Evolutionary conservation across 495 filamentous ascomycete species (phyloP).

Genomic region (Entonaema liquescens): DNA sequence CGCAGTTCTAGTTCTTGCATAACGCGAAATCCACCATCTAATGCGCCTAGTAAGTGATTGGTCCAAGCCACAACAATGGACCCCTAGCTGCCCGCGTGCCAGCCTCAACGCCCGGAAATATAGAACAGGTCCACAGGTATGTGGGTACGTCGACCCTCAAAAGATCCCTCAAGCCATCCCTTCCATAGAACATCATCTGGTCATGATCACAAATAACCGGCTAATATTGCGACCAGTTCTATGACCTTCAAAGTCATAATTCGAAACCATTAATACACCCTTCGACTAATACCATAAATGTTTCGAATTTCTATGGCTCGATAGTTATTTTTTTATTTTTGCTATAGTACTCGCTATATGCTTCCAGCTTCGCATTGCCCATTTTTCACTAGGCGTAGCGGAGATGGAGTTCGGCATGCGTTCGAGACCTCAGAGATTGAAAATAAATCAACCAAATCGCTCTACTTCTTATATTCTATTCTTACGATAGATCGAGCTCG

Average conservation of each 20-base stretch:
- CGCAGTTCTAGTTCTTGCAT: constrained; percentile 14
- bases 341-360: constrained; percentile 8
- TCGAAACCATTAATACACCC: not conserved
- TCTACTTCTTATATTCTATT: constrained; percentile 4
- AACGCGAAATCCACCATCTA: not conserved
- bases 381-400: constrained; percentile 21
- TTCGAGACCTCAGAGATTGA: constrained; percentile 45
- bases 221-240: not conserved
- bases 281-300: no score
- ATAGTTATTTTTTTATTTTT: constrained; percentile 8
- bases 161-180: constrained; percentile 17
- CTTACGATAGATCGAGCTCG: constrained; percentile 19
- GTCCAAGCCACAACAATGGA: constrained; percentile 18
- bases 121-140: not conserved
- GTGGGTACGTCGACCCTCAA: constrained; percentile 5
- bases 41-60: constrained; percentile 16
- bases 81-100: constrained; percentile 14
- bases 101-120: not conserved
- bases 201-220: constrained; percentile 5
- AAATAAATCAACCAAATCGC: constrained; percentile 19
- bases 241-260: constrained; percentile 9
- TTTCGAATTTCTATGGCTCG: constrained; percentile 20
- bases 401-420: constrained; percentile 49
- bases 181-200: constrained; percentile 6
- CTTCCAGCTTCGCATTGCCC: constrained; percentile 27